Base-by-base conservation (phyloP, 1,284 basidiomycete genomes). In the Cutaneotrichosporon cyanovorans region DNA sequence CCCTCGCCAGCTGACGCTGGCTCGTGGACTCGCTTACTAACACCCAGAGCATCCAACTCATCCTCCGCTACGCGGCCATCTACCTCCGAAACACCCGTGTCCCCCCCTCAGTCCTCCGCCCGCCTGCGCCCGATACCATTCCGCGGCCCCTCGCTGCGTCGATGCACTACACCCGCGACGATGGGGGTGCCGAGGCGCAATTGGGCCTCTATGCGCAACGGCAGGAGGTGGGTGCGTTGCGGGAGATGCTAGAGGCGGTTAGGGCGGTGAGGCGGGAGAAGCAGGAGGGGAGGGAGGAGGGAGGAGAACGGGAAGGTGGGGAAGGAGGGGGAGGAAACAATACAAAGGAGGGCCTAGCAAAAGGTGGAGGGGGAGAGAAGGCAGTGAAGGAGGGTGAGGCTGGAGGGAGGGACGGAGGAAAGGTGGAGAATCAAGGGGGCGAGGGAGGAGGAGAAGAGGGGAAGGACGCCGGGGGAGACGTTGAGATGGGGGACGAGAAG, bases 21-120 rank as follows among this genome's bases (percentile, higher is more conserved):
- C 3, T 18, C 22, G 35, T 18, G 35, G 3, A 5, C 35, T n/a
- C 12, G 8, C 18, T 19, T 18, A 18, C 25, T 28, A 28, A 28
- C 25, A 28, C 25, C 25, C 46, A 70, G 68, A 65, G 66, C 56
- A 70, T 70, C 48, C 68, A 70, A 59, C 63, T 61, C 52, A 55
- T 66, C 32, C 63, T 70, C 23, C 61, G 68, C 19, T 65, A 70
- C 40, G 60, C 65, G 5, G 62, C 66, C 25, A 64, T 62, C 48
- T 67, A 63, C 57, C 58, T 70, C 15, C 62, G 57, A 25, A 59
- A 61, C 46, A 65, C 61, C 25, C 50, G 55, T 39, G 56, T 63
- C 0, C 56, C 62, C 4, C 60, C 63, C 2, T 28, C 47, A 10
- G 61, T 60, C 1, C 56, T 70, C 18, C 46, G 55, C 30, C 60